Evolutionary conservation across 441 rosid species (phyloP).

Genomic region (Breynia disticha): DNA sequence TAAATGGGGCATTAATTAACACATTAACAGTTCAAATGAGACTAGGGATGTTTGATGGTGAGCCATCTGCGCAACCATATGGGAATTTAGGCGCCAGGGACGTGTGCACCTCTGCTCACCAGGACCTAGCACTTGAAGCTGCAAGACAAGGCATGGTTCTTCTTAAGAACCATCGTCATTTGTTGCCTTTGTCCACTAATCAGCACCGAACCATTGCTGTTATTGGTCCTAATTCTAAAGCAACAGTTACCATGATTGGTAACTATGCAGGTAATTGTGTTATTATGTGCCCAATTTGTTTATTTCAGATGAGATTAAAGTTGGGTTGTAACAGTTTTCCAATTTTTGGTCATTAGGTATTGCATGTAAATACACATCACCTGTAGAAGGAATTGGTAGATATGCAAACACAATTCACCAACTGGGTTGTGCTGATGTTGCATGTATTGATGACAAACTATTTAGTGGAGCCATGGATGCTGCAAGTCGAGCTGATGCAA

Average conservation of each 20-base stretch:
- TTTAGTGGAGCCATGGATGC: constrained; percentile 50
- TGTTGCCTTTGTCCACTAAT: constrained; percentile 52
- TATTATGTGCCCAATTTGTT: too few relatives aligned
- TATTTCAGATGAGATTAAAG: too few relatives aligned
- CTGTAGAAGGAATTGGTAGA: constrained; percentile 55
- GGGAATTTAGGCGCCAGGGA: constrained; percentile 55
- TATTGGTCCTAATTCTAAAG: constrained; percentile 74
- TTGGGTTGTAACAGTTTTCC: not conserved
- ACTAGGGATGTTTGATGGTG: constrained; percentile 83
- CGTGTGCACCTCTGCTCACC: constrained; percentile 70
- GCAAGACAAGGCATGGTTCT: constrained; percentile 92
- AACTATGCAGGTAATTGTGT: constrained; percentile 66
- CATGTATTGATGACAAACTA: constrained; percentile 39
- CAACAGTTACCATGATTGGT: constrained; percentile 74
- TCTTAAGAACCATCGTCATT: constrained; percentile 46
- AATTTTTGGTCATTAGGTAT: constrained; percentile 29
- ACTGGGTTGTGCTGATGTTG: constrained; percentile 56
- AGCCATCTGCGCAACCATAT: constrained; percentile 45
- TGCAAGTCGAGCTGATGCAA: constrained; percentile 60
- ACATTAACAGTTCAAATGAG: constrained; percentile 75
- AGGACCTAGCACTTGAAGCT: constrained; percentile 80
- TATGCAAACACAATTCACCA: constrained; percentile 49
- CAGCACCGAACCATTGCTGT: constrained; percentile 55
- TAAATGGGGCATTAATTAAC: constrained; percentile 49
- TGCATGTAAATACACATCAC: constrained; percentile 72